A percentile compares a stretch with the other conserved stretches of the same genome.
These are phyloP conservation scores for Tricholoma sp. DNA, from an alignment of 768 basidiomycete genomes.

Conservation along the genomic window DNA sequence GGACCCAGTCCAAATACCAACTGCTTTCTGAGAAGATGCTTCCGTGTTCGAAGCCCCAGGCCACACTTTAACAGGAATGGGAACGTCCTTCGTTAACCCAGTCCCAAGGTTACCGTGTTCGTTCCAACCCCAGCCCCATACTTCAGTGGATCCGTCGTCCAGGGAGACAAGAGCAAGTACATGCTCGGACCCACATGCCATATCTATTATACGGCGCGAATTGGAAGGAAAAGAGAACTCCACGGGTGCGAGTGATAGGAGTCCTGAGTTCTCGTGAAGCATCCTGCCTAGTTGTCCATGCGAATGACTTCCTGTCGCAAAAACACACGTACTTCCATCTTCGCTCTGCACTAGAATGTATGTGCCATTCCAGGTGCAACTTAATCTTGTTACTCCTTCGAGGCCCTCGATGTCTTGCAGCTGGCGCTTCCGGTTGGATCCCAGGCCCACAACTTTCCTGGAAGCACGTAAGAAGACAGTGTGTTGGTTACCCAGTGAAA, in stretches of 20 bases:
- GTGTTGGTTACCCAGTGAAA: constrained; percentile 39
- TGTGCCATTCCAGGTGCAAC: constrained; percentile 81
- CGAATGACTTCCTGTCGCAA: constrained; percentile 51
- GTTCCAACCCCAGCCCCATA: constrained; percentile 97
- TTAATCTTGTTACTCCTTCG: constrained; percentile 24
- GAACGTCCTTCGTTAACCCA: constrained; percentile 52
- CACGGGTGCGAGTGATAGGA: constrained; percentile 18
- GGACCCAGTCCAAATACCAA: constrained; percentile 36
- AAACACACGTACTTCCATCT: constrained; percentile 16
- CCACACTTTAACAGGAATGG: constrained; percentile 50
- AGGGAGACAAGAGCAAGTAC: constrained; percentile 41
- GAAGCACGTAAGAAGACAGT: constrained; percentile 53
- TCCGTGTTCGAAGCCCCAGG: constrained; percentile 19
- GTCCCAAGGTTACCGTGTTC: constrained; percentile 92
- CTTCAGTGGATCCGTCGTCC: constrained; percentile 22
- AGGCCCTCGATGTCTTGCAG: constrained; percentile 32
- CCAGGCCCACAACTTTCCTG: constrained; percentile 47
- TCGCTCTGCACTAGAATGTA: constrained; percentile 35
- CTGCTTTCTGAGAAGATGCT: constrained; percentile 6
- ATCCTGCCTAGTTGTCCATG: constrained; percentile 62
- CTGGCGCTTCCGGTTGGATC: constrained; percentile 72
- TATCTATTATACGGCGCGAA: constrained; percentile 12
- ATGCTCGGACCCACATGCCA: constrained; percentile 87
- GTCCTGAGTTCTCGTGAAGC: not conserved
- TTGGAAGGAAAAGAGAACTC: constrained; percentile 23